Evolutionary conservation across 2,329 filamentous ascomycete genomes (phyloP).

Genomic region (Zymoseptoria ardabiliae): DNA sequence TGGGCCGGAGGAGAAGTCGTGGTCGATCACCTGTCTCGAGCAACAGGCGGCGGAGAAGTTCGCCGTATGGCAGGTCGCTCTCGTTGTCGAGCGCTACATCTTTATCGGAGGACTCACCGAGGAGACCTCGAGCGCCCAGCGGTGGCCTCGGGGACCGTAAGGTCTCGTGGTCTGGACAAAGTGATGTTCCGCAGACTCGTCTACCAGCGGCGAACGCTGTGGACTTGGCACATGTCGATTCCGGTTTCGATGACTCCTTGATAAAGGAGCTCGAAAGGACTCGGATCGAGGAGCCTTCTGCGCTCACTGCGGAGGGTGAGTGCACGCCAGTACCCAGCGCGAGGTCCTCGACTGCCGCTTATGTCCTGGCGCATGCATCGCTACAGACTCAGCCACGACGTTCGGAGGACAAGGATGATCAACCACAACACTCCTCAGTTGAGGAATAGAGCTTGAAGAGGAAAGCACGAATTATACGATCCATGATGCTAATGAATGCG

Average conservation of each 20-base stretch:
- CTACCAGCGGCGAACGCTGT: neutral
- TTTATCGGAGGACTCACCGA: slow-evolving; percentile 13
- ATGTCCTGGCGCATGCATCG: neutral
- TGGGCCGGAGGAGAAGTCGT: slow-evolving; percentile 27
- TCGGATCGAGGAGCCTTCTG: neutral
- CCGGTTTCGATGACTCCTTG: slow-evolving; percentile 40
- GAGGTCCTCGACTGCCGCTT: neutral
- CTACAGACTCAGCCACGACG: no score
- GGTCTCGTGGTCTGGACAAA: neutral
- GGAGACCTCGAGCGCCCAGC: neutral
- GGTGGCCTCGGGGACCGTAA: neutral
- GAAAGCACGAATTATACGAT: neutral
- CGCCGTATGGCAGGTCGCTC: slow-evolving; percentile 28
- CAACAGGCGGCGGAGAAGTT: slow-evolving; percentile 24
- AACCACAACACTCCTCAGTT: no score
- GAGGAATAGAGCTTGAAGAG: no score
- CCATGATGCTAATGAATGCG: neutral
- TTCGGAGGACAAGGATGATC: no score
- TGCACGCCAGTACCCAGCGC: neutral
- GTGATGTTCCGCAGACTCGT: neutral
- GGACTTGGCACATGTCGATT: slow-evolving; percentile 29
- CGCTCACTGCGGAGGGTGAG: neutral
- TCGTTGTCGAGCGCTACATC: slow-evolving; percentile 26
- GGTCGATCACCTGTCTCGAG: slow-evolving; percentile 30
- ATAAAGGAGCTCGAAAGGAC: slow-evolving; percentile 35